These are phyloP conservation scores for Thymus quinquecostatus DNA, from an alignment of 257 asterid genomes.

Conservation along the genomic window DNA sequence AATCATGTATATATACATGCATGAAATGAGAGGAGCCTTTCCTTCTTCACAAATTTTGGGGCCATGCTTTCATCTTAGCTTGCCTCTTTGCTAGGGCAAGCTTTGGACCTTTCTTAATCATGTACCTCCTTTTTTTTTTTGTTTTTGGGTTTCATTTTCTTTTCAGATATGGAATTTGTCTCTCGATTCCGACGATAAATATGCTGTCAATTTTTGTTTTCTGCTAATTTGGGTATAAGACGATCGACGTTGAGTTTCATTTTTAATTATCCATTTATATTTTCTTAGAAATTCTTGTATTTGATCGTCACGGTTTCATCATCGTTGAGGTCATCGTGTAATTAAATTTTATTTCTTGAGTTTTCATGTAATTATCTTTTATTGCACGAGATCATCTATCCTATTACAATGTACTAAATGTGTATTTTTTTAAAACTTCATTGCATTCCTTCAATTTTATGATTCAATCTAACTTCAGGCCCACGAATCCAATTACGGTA, in stretches of 20 bases:
- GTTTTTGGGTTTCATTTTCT: background rate
- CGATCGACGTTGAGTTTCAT: background rate
- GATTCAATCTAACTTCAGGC: too few species aligned
- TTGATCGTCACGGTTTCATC: constrained; percentile 36
- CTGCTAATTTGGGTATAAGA: constrained; percentile 7
- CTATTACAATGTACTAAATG: too few species aligned
- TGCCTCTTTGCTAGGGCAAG: constrained; percentile 57
- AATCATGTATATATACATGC: background rate
- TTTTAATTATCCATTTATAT: background rate
- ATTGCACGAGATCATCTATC: too few species aligned
- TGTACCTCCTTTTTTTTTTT: constrained; percentile 21
- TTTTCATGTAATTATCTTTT: background rate
- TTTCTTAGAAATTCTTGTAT: background rate
- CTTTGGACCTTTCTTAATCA: constrained; percentile 37
- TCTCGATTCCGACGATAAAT: background rate
- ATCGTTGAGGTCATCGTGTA: constrained; percentile 15
- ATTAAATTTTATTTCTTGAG: background rate
- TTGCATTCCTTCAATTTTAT: too few species aligned
- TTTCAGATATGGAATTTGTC: constrained; percentile 21
- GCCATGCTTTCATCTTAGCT: constrained; percentile 40
- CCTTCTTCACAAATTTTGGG: constrained; percentile 27
- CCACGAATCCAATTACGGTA: too few species aligned
- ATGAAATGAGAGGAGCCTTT: constrained; percentile 18
- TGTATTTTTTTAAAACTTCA: too few species aligned
- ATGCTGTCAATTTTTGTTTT: constrained; percentile 5